Evolutionary conservation across 176 grass and related monocot genomes (phyloP), one percentile per base, ranked within the genome.

Genomic region (Carex kokanica): DNA sequence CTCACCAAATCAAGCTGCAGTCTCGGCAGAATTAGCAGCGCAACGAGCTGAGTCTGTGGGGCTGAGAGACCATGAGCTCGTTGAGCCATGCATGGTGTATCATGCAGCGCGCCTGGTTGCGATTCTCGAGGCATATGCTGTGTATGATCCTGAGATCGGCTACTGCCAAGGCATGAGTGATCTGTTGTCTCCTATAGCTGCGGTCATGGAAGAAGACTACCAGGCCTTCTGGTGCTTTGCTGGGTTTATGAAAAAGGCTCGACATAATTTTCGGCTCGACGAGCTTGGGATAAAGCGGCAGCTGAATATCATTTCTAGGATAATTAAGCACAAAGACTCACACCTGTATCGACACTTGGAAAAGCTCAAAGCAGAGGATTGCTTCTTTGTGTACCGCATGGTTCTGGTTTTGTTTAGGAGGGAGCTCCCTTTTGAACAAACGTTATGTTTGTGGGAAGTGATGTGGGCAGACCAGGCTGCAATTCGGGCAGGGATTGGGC

Each of bases 401-500:
- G 88, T 90, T 20, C 54, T 90, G 9, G 81, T 90, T 61, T 31
- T 90, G 31, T 90, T 90, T 73, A 83, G 85, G 20, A 87, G 88
- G 61, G 88, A 90, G 60, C 85, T 90, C 16, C 85, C 65, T 51
- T 90, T 90, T 31, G 85, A 90, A 68, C 88, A 90, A 67, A 90
- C 88, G 11, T 47, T 87, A 7, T 84, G 85, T 74, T 77, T 90
- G 31, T 90, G 88, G 88, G 88, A 90, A 77, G 88, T 87, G 29
- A 87, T 90, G 88, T 90, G 88, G 88, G 88, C 88, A n/a, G 88
- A 90, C 36, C 88, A 90, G 57, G 88, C 88, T 32, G 88, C 88
- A 51, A 77, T 84, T 51, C 73, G 88, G 58, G 88, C 85, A 45
- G 85, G 88, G 11, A 81, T 90, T 29, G 88, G 85, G 6, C 86